These are phyloP conservation scores for Pseudomonodictys pantanalensis DNA, from an alignment of 495 filamentous ascomycete genomes.

Conservation along the genomic window DNA sequence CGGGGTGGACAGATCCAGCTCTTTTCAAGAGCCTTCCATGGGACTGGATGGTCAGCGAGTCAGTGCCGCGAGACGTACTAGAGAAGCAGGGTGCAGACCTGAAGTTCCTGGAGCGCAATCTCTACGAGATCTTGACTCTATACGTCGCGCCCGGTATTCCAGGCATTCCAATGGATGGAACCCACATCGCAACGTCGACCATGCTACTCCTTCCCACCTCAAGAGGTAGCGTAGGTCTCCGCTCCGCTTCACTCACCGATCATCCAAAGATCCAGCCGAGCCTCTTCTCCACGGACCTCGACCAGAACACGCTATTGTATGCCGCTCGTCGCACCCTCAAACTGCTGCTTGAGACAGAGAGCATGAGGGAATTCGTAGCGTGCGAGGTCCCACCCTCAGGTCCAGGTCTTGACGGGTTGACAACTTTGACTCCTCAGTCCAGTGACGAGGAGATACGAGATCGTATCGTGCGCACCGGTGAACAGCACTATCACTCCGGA, in stretches of 20 bases:
- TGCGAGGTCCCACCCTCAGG: not conserved
- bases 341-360: not conserved
- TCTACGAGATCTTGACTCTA: not conserved
- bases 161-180: not conserved
- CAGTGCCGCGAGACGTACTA: not conserved
- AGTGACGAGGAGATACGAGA: constrained; percentile 12
- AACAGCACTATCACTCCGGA: not conserved
- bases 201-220: constrained; percentile 10
- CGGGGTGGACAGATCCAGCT: not conserved
- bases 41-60: not conserved
- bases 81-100: not conserved
- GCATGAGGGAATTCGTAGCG: not conserved
- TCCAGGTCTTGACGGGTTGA: not conserved
- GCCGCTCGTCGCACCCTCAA: not conserved
- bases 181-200: not conserved
- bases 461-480: not conserved
- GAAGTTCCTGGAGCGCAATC: not conserved
- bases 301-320: not conserved
- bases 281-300: not conserved
- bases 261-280: not conserved
- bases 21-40: not conserved
- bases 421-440: not conserved
- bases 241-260: constrained; percentile 50
- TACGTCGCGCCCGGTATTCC: not conserved
- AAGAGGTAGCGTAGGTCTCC: constrained; percentile 53